Evolutionary conservation across 345 rosid genomes (phyloP).

Genomic region (Hibiscus trionum): DNA sequence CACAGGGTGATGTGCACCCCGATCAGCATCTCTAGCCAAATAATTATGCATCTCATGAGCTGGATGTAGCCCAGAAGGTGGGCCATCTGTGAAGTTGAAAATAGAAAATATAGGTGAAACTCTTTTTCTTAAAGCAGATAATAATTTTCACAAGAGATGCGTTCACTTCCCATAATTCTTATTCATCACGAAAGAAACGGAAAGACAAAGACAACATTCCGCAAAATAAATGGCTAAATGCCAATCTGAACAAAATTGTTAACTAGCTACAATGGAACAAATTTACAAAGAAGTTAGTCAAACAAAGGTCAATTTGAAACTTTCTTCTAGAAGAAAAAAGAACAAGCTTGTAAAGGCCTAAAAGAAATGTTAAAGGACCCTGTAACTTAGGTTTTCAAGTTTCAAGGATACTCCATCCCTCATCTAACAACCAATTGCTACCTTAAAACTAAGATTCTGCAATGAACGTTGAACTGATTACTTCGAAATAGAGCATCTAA

Average conservation of each 20-base stretch:
- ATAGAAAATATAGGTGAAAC: neutral
- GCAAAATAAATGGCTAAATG: neutral
- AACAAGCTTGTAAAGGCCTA: neutral
- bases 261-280: neutral
- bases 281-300: neutral
- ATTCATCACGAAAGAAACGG: neutral
- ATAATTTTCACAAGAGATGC: neutral
- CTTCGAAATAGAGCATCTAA: neutral
- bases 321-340: neutral
- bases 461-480: neutral
- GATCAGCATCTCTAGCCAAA: conserved; percentile 54
- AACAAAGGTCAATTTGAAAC: neutral
- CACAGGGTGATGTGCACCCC: conserved; percentile 30
- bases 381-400: neutral
- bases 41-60: conserved; percentile 46
- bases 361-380: neutral
- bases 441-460: neutral
- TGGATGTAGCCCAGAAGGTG: conserved; percentile 33
- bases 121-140: neutral
- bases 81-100: conserved; percentile 28
- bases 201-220: neutral
- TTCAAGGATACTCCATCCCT: neutral
- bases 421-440: neutral
- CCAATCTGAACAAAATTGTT: neutral
- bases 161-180: neutral